Base-by-base conservation (phyloP, 2,329 filamentous ascomycete genomes). In the Scolecobasidium constrictum region DNA sequence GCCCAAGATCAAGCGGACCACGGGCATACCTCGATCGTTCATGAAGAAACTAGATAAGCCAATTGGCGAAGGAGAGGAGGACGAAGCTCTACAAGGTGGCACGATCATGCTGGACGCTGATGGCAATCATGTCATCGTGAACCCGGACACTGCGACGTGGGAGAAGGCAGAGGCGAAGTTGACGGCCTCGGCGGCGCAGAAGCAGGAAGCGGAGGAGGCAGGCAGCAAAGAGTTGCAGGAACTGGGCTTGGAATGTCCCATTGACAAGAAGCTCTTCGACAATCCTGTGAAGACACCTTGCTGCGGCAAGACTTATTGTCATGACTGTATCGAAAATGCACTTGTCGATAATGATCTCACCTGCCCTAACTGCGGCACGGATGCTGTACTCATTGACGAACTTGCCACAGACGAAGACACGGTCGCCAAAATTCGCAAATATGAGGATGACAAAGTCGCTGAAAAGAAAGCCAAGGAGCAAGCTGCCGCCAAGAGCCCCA, bases 281-380 rank as follows among this genome's bases (percentile, higher is more conserved):
- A 86, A 95, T 64, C 90, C 92, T 75, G 92, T 93, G 75, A 94
- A 94, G 77, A 96, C 92, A 59, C 90, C 92, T 52, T 98, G 92
- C 77, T 98, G 92, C 73, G 78, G 84, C 69, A 93, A 84, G 76
- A 95, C 88, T 60, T 98, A 94, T 73, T 98, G 92, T 75, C 92
- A 92, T 77, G 87, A 95, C 63, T 98, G 92, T 82, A 95, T 98
- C 68, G 93, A 92, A 63, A 94, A 94, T 77, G 86, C 88, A 66
- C 81, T 98, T 66, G 90, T 95, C 67, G 88, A 96, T 72, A 92
- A 83, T 76, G 92, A 98, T 74, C 87, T 98, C 67, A 73, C 88
- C 64, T 98, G 92, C 65, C 92, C 92, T 50, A 81, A 81, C 53
- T 98, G 92, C 71, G 78, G 85, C 65, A 83, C 82, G 49, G 87